Base-by-base conservation (phyloP, 208 protist genomes). In the Porcisia hertigi region DNA sequence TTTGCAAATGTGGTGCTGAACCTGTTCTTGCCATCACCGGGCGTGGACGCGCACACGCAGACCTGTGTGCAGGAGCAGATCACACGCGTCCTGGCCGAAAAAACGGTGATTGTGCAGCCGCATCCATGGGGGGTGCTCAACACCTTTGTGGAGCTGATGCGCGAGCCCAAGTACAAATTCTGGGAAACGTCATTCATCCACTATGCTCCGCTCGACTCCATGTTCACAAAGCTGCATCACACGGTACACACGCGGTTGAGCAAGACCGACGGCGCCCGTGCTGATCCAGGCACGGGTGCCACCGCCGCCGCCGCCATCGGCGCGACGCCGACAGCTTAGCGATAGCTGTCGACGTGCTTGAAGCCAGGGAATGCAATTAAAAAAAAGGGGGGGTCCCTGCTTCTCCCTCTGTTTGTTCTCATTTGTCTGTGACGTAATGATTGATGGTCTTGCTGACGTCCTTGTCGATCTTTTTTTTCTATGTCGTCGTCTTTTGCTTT, bases 61-160 rank as follows among this genome's bases (percentile, higher is more conserved):
- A 94, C 97, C 43, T 84, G 91, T 49, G 91, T 99, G 52, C 96
- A 99, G 83, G 99, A 99, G 86, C 98, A 99, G 82, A 97, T 98
- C 64, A 97, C 92, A 18, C 92, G 97, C 47, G 98, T 99, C 23
- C 85, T 99, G 23, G 90, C 98, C 34, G 98, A 99, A 89, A 96
- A 99, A 74, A 94, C 99, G 20, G 98, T 99, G 67, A 98, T 99
- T 41, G 94, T 98, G 80, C 93, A 98, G 75, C 99, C 99, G 45
- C 98, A 99, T 86, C 99, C 99, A 57, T 99, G 99, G 99, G 99
- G 99, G 36, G 84, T 99, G 52, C 90, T 99, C 36, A 99, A 99
- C 86, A 99, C 99, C 20, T 99, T 99, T 83, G 99, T 99, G 75
- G 98, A 99, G 86, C 87, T 99, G 45, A 99, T 99, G 89, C 98